A percentile compares a stretch with the other conserved stretches of the same genome.
These are phyloP conservation scores for Penicillium desertorum DNA, from an alignment of 495 filamentous ascomycete genomes.

Conservation along the genomic window DNA sequence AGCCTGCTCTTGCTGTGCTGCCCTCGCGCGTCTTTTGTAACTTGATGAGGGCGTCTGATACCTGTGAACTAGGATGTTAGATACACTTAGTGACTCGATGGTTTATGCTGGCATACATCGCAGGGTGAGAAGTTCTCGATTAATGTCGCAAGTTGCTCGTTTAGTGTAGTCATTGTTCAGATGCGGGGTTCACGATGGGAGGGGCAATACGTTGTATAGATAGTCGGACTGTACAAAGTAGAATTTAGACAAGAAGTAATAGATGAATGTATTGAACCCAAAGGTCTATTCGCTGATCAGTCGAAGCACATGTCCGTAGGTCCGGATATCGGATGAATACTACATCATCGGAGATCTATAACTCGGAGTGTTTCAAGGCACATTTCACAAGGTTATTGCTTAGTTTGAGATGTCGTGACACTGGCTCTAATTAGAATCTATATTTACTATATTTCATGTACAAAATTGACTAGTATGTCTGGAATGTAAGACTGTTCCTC, in stretches of 20 bases:
- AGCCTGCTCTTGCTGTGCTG: conserved; percentile 48
- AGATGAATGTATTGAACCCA: background rate
- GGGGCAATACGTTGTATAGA: background rate
- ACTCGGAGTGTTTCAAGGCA: background rate
- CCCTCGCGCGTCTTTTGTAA: conserved; percentile 50
- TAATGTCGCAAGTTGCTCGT: conserved; percentile 37
- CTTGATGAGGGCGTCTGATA: conserved; percentile 64
- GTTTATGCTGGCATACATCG: conserved; percentile 37
- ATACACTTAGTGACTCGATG: background rate
- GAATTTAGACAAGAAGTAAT: background rate
- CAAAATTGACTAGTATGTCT: background rate
- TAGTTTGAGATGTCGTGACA: background rate
- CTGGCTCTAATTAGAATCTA: background rate
- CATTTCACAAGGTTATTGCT: background rate
- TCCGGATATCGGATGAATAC: conserved; percentile 24
- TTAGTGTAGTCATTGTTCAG: conserved; percentile 30
- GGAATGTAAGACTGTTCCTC: background rate
- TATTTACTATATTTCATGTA: background rate
- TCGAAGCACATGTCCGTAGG: conserved; percentile 25
- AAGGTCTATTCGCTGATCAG: conserved; percentile 3
- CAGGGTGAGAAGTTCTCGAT: conserved; percentile 47
- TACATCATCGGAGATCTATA: conserved; percentile 22
- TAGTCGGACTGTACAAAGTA: background rate
- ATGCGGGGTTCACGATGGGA: background rate
- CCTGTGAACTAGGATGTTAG: conserved; percentile 29